A percentile compares a stretch with the other conserved stretches of the same genome.
Conservation (phyloP, 345 rosid genomes). For the Gossypium bickii region DNA sequence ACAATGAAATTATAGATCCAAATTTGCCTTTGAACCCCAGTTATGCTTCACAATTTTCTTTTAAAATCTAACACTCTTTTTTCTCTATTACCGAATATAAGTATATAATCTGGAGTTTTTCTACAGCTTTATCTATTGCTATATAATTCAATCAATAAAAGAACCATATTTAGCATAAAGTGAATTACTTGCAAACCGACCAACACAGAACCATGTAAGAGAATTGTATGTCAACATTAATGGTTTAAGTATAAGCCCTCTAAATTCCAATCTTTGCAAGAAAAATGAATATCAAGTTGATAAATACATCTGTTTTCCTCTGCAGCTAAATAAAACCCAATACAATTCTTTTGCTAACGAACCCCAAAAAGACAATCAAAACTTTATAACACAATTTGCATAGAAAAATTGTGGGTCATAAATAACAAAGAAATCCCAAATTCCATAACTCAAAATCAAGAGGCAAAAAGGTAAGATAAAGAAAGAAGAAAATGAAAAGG, state of each 20-base stretch:
- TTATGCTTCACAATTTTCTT: neutral
- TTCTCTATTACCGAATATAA: neutral
- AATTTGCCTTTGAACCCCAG: neutral
- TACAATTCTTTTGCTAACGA: neutral
- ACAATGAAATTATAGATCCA: neutral
- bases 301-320: neutral
- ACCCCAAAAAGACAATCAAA: neutral
- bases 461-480: neutral
- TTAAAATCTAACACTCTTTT: neutral
- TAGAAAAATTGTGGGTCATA: neutral
- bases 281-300: neutral
- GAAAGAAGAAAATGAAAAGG: neutral
- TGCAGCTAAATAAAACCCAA: neutral
- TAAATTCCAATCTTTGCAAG: neutral
- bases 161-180: neutral
- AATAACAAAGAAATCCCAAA: slow-evolving; percentile 4
- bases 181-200: neutral
- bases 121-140: neutral
- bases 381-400: neutral
- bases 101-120: neutral
- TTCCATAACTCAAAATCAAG: slow-evolving; percentile 13
- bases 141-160: neutral
- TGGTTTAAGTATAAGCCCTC: neutral
- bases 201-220: neutral
- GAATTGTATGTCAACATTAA: neutral